These are phyloP conservation scores for Malbranchea zuffiana DNA, from an alignment of 2,329 filamentous ascomycete species.

Conservation along the genomic window DNA sequence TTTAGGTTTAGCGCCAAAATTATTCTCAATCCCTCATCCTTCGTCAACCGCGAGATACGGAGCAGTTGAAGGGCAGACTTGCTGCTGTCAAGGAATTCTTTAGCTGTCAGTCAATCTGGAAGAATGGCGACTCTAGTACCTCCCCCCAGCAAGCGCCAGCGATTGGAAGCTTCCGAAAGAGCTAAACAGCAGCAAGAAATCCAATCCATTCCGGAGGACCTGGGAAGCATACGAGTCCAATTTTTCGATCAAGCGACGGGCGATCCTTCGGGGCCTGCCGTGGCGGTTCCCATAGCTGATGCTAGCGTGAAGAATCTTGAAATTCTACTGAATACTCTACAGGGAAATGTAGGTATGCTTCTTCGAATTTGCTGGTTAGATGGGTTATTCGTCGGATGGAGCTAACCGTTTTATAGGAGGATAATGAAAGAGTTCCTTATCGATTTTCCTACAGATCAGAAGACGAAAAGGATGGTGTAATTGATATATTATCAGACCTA, in stretches of 20 bases:
- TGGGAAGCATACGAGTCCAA: slow-evolving; percentile 71
- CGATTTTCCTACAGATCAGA: slow-evolving; percentile 50
- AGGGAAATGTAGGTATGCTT: slow-evolving; percentile 53
- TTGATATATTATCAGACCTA: slow-evolving; percentile 38
- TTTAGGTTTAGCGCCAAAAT: no score
- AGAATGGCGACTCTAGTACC: slow-evolving; percentile 69
- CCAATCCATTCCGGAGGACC: slow-evolving; percentile 51
- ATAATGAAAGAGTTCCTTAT: slow-evolving; percentile 53
- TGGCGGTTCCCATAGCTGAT: slow-evolving; percentile 68
- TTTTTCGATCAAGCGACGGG: slow-evolving; percentile 73
- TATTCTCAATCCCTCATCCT: no score
- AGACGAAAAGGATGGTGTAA: slow-evolving; percentile 25
- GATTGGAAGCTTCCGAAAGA: slow-evolving; percentile 60
- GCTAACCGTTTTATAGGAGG: slow-evolving; percentile 36
- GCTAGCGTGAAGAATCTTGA: slow-evolving; percentile 83
- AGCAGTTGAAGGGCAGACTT: no score
- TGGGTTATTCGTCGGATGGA: slow-evolving; percentile 1
- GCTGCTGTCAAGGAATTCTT: no score
- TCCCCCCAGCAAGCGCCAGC: slow-evolving; percentile 81
- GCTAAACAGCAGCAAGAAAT: slow-evolving; percentile 67
- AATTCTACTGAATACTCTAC: slow-evolving; percentile 70
- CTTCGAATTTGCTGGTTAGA: slow-evolving; percentile 17
- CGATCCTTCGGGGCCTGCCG: slow-evolving; percentile 57
- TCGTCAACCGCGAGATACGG: no score
- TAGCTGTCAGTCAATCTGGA: no score